Evolutionary conservation across 768 basidiomycete genomes (phyloP).

Genomic region (Lyophyllum decastes): DNA sequence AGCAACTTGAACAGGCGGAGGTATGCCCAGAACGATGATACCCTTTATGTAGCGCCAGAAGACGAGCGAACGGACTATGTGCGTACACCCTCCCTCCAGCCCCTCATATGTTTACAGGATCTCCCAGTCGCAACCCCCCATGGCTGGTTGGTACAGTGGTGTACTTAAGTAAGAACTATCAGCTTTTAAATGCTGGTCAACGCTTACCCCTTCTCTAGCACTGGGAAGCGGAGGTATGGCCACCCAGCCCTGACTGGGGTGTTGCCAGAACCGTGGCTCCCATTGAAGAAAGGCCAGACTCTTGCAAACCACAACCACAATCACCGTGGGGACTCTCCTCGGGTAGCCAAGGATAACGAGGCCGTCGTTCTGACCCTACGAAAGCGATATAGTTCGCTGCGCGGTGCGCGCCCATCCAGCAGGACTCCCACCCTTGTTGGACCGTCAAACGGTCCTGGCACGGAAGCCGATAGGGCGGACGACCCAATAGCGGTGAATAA

Average conservation of each 20-base stretch:
- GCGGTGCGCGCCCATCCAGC: slow-evolving; percentile 28
- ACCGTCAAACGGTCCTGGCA: slow-evolving; percentile 7
- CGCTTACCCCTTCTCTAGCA: slow-evolving; percentile 46
- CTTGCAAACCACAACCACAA: slow-evolving; percentile 69
- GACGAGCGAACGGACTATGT: slow-evolving; percentile 92
- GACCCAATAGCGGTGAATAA: slow-evolving; percentile 41
- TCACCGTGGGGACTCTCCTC: slow-evolving; percentile 32
- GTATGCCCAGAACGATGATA: slow-evolving; percentile 94
- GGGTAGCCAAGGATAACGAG: slow-evolving; percentile 47
- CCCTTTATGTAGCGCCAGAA: slow-evolving; percentile 92
- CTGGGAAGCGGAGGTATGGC: slow-evolving; percentile 92
- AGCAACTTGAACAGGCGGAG: slow-evolving; percentile 84
- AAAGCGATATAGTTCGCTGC: slow-evolving; percentile 61
- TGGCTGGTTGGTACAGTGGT: slow-evolving; percentile 93
- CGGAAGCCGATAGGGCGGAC: slow-evolving; percentile 12
- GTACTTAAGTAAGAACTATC: slow-evolving; percentile 73
- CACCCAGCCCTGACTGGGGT: slow-evolving; percentile 95
- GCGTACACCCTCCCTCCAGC: slow-evolving; percentile 18
- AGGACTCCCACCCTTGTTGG: slow-evolving; percentile 17
- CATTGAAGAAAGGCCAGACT: slow-evolving; percentile 80
- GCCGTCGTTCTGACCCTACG: slow-evolving; percentile 84
- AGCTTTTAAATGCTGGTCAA: neutral
- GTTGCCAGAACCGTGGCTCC: slow-evolving; percentile 93
- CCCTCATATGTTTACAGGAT: slow-evolving; percentile 9
- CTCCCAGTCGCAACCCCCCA: slow-evolving; percentile 87